A percentile compares a stretch with the other conserved stretches of the same genome.
Evolutionary conservation across 768 basidiomycete genomes (phyloP).

Genomic region (Hemileccinum impolitum): DNA sequence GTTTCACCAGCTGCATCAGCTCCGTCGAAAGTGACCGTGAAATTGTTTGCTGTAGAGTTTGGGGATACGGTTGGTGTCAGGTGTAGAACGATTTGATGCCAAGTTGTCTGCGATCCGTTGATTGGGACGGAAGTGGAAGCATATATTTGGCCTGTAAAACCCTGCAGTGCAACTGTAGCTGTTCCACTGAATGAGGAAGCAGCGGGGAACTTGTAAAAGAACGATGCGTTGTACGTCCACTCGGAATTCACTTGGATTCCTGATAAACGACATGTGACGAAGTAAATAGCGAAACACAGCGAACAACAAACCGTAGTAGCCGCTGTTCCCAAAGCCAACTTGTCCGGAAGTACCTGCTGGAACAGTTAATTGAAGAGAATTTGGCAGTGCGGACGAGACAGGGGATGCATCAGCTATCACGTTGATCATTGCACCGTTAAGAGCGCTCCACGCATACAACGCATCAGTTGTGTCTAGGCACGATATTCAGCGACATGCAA

Average conservation of each 20-base stretch:
- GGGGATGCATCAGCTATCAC: slow-evolving; percentile 50
- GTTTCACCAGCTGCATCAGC: slow-evolving; percentile 37
- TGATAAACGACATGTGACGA: slow-evolving; percentile 4
- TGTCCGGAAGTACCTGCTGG: slow-evolving; percentile 37
- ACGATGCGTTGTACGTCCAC: slow-evolving; percentile 55
- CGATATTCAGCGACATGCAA: too few relatives aligned
- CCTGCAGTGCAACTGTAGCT: slow-evolving; percentile 44
- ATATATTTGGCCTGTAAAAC: slow-evolving; percentile 39
- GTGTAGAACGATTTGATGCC: slow-evolving; percentile 43
- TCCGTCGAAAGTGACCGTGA: slow-evolving; percentile 50
- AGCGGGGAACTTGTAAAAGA: slow-evolving; percentile 53
- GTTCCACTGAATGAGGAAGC: slow-evolving; percentile 38
- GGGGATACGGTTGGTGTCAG: slow-evolving; percentile 42
- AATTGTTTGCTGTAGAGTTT: slow-evolving; percentile 42
- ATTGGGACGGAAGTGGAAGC: slow-evolving; percentile 38
- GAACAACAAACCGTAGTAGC: slow-evolving; percentile 46
- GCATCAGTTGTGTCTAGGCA: too few relatives aligned
- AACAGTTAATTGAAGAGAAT: slow-evolving; percentile 50
- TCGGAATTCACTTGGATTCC: slow-evolving; percentile 53
- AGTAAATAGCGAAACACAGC: background rate
- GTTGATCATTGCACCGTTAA: slow-evolving; percentile 1
- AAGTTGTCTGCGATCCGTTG: slow-evolving; percentile 41
- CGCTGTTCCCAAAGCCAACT: slow-evolving; percentile 53
- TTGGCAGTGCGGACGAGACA: slow-evolving; percentile 55
- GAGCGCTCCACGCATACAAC: too few relatives aligned